Evolutionary conservation across 1,284 basidiomycete species (phyloP).

Genomic region (Apiotrichum sp.): DNA sequence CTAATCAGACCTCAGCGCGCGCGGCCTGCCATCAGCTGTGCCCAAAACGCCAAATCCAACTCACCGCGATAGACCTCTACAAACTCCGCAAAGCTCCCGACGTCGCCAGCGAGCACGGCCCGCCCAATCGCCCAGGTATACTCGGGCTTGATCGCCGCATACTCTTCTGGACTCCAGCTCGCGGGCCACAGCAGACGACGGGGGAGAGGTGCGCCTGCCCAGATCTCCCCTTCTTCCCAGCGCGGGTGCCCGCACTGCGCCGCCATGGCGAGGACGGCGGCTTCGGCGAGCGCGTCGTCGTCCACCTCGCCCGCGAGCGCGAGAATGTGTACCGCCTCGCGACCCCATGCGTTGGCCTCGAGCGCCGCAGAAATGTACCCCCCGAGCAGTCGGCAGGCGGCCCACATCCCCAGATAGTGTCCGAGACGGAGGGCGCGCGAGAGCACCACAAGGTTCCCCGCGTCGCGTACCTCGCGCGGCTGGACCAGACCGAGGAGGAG

Average conservation of each 20-base stretch:
- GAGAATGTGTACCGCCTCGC: not conserved
- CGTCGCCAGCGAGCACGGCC: too few species aligned
- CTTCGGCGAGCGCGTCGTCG: conserved; percentile 1
- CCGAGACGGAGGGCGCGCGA: not conserved
- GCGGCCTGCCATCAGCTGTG: too few species aligned
- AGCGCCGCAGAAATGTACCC: not conserved
- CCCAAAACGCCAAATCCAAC: too few species aligned
- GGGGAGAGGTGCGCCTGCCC: not conserved
- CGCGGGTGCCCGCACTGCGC: not conserved
- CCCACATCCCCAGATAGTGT: not conserved
- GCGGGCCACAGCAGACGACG: not conserved
- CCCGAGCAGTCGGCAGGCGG: not conserved
- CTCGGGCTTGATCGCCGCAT: not conserved
- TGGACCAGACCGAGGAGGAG: too few species aligned
- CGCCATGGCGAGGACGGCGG: not conserved
- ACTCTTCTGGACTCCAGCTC: not conserved
- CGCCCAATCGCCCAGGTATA: too few species aligned
- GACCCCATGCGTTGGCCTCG: not conserved
- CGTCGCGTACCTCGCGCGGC: too few species aligned
- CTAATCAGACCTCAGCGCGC: too few species aligned
- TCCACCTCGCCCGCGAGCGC: not conserved
- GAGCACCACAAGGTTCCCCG: too few species aligned
- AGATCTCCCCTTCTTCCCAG: not conserved
- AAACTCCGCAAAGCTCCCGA: too few species aligned
- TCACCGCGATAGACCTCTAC: too few species aligned